Evolutionary conservation across 768 basidiomycete genomes (phyloP), one percentile per base, ranked within the genome.

Genomic region (Termitomyces sp.): DNA sequence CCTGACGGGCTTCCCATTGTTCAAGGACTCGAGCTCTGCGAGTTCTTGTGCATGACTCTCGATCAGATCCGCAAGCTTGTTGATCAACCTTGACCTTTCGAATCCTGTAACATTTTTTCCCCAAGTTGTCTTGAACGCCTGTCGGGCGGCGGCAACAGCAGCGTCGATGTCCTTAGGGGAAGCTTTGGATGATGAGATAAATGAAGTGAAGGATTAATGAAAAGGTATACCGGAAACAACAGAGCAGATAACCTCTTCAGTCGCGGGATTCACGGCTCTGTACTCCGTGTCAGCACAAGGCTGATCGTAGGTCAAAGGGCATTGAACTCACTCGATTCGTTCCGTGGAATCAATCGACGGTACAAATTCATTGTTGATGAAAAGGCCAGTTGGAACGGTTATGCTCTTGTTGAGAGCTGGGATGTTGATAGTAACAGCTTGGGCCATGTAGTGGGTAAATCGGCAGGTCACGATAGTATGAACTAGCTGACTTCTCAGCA

Each of bases 301-400:
- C 70, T 67, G 68, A 69, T 70, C 65, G 55, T 58, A 50, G 54
- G 15, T 57, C 44, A 22, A 51, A 40, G 45, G 55, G 38, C 28
- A 45, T 63, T 32, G 55, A n/a, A 44, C 85, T 66, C 66, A 91
- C 90, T 82, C 70, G 70, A 93, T 84, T 48, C 79, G 71, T 59
- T 90, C 88, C 15, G 76, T 69, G 36, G 86, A 89, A 67, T 91
- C 89, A 28, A 81, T 79, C 7, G 90, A 91, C n/a, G 85, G 72
- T 33, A 92, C 89, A 68, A 94, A 96, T 70, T 94, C 83, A 71
- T 92, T 93, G 79, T 95, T 88, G 76, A 98, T 95, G 78, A 92
- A 98, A 28, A 96, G 81, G 18, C 93, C 93, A 7, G 91, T 92
- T 11, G 88, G 88, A 40, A 95, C 80, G 39, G 77, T 77, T 54